phyloP scores from a whole-genome alignment of 352 stramenopile species.

The Pythium monospermum region DNA sequence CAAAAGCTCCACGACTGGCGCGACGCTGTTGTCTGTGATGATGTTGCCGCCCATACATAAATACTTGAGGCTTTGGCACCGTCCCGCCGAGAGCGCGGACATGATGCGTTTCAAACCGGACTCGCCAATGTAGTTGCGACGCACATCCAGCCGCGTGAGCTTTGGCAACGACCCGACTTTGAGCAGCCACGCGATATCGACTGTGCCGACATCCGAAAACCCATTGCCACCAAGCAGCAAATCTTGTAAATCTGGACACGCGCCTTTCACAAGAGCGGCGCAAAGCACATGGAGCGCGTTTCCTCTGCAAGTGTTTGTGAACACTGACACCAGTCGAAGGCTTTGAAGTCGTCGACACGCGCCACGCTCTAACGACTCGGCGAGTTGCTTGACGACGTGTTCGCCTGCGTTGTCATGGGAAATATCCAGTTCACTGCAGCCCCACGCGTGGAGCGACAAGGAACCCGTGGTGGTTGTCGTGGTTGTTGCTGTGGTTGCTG shows the following conservation, averaged over 20 bases:
- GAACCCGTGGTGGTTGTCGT: too few relatives aligned
- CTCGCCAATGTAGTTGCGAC: conserved; percentile 80
- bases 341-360: conserved; percentile 48
- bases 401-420: conserved; percentile 72
- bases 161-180: conserved; percentile 58
- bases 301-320: conserved; percentile 71
- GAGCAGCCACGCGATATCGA: conserved; percentile 72
- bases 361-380: conserved; percentile 56
- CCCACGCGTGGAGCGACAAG: conserved; percentile 74
- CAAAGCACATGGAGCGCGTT: conserved; percentile 68
- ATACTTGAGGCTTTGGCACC: conserved; percentile 65
- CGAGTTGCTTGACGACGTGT: conserved; percentile 57
- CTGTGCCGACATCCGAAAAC: conserved; percentile 66
- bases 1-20: conserved; percentile 56
- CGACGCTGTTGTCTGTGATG: conserved; percentile 79
- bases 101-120: conserved; percentile 71
- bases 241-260: conserved; percentile 56
- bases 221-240: conserved; percentile 69
- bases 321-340: conserved; percentile 67
- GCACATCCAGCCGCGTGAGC: conserved; percentile 62
- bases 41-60: conserved; percentile 84
- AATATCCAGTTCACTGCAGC: conserved; percentile 73
- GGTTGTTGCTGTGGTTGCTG: too few relatives aligned
- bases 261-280: conserved; percentile 57
- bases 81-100: conserved; percentile 41